These are phyloP conservation scores for Fusarium annulatum DNA, from an alignment of 2,329 filamentous ascomycete species.

Conservation along the genomic window DNA sequence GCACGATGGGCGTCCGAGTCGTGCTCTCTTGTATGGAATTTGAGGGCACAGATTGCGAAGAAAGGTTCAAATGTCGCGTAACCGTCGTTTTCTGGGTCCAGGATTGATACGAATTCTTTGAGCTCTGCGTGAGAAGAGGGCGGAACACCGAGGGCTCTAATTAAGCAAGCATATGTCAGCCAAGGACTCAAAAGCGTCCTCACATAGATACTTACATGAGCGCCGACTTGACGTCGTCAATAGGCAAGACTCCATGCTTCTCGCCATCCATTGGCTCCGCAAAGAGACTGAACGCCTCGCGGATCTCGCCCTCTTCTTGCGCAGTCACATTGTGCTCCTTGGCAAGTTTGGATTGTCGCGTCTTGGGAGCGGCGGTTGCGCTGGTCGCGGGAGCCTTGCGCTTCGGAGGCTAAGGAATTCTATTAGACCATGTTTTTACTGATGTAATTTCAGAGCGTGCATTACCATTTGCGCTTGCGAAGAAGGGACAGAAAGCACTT, in stretches of 20 bases:
- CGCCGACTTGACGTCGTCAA: slow-evolving; percentile 75
- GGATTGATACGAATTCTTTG: slow-evolving; percentile 78
- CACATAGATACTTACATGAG: slow-evolving; percentile 69
- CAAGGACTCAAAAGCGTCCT: neutral
- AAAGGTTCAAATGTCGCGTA: slow-evolving; percentile 84
- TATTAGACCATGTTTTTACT: neutral
- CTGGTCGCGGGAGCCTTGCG: slow-evolving; percentile 56
- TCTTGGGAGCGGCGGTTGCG: slow-evolving; percentile 47
- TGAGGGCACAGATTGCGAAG: slow-evolving; percentile 87
- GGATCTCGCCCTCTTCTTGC: slow-evolving; percentile 89
- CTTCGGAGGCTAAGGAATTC: slow-evolving; percentile 60
- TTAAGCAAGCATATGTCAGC: slow-evolving; percentile 1
- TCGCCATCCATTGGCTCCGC: slow-evolving; percentile 76
- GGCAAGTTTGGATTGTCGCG: slow-evolving; percentile 85
- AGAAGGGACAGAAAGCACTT: neutral
- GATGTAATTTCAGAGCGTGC: accelerated
- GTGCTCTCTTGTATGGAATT: slow-evolving; percentile 73
- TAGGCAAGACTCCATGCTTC: slow-evolving; percentile 76
- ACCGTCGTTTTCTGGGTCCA: slow-evolving; percentile 86
- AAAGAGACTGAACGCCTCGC: slow-evolving; percentile 89
- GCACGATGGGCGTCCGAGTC: slow-evolving; percentile 64
- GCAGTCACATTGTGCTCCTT: slow-evolving; percentile 89
- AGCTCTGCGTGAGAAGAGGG: slow-evolving; percentile 74
- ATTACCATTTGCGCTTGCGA: slow-evolving; percentile 33
- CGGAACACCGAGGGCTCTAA: slow-evolving; percentile 82